phyloP scores from a whole-genome alignment of 78 protist species.

The Blattamonas nauphoetae region DNA sequence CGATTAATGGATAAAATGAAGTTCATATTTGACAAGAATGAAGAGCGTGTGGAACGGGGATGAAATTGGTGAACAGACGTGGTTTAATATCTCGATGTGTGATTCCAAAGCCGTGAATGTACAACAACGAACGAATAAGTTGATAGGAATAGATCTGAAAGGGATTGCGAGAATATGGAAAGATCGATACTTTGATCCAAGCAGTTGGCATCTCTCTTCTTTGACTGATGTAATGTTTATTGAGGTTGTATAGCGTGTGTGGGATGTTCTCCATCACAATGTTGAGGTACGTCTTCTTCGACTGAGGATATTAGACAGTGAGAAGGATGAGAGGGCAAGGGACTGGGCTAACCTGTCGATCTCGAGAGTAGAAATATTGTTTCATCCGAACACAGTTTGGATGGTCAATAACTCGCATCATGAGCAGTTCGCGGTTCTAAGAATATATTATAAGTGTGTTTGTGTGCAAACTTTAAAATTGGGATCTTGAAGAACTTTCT shows the following conservation, averaged over 20 bases:
- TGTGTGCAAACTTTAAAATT: too few relatives aligned
- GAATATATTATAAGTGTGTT: too few relatives aligned
- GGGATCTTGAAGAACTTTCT: too few relatives aligned
- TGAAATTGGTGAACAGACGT: too few relatives aligned
- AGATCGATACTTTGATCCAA: conserved; percentile 57
- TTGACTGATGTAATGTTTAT: conserved; percentile 56
- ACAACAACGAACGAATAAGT: conserved; percentile 73
- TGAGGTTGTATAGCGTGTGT: conserved; percentile 75
- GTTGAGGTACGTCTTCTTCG: conserved; percentile 88
- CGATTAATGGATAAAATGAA: too few relatives aligned
- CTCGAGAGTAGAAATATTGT: conserved; percentile 73
- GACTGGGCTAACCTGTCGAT: conserved; percentile 15
- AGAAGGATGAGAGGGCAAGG: too few relatives aligned
- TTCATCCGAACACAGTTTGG: conserved; percentile 75
- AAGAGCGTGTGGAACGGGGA: too few relatives aligned
- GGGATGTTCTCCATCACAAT: conserved; percentile 95
- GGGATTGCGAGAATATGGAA: not conserved
- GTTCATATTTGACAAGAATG: too few relatives aligned
- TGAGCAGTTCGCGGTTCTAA: conserved; percentile 92
- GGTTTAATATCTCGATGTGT: conserved; percentile 91
- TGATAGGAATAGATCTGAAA: conserved; percentile 75
- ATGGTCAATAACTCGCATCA: conserved; percentile 84
- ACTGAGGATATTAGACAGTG: conserved; percentile 16
- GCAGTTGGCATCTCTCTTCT: conserved; percentile 69
- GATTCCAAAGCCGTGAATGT: conserved; percentile 57